Conservation (phyloP, 306 rosid genomes). For the Fragaria ananassa region DNA sequence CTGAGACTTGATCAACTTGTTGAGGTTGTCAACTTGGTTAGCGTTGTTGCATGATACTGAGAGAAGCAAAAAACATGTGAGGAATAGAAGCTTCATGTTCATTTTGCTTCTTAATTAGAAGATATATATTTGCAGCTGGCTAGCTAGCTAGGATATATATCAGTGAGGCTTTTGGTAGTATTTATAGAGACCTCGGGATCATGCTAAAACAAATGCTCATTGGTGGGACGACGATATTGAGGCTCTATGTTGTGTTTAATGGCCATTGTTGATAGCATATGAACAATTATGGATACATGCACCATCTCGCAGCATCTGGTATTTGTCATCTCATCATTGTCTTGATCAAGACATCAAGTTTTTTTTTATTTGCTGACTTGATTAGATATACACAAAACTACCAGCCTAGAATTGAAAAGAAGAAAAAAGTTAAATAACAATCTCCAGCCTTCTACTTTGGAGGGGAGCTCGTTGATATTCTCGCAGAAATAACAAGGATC, state of each 20-base stretch:
- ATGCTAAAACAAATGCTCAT: not conserved
- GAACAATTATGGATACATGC: not conserved
- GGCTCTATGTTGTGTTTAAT: not conserved
- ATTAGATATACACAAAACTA: no score
- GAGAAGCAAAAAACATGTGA: constrained; percentile 1
- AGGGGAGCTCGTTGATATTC: not conserved
- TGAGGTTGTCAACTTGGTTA: constrained; percentile 38
- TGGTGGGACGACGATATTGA: not conserved
- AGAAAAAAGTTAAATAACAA: no score
- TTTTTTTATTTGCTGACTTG: no score
- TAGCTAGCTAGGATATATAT: not conserved
- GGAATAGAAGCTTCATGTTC: not conserved
- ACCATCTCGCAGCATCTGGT: no score
- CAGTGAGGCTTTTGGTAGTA: not conserved
- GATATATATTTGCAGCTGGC: no score
- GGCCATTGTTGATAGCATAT: not conserved
- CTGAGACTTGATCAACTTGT: constrained; percentile 29
- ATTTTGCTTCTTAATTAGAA: not conserved
- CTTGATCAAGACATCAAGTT: not conserved
- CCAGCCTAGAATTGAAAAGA: no score
- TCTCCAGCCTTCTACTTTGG: not conserved
- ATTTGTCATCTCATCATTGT: not conserved
- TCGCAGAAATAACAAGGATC: not conserved
- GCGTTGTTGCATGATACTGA: constrained; percentile 27
- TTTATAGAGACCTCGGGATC: not conserved